phyloP scores from a whole-genome alignment of 2,329 filamentous ascomycete genomes.

The Colletotrichum tofieldiae region DNA sequence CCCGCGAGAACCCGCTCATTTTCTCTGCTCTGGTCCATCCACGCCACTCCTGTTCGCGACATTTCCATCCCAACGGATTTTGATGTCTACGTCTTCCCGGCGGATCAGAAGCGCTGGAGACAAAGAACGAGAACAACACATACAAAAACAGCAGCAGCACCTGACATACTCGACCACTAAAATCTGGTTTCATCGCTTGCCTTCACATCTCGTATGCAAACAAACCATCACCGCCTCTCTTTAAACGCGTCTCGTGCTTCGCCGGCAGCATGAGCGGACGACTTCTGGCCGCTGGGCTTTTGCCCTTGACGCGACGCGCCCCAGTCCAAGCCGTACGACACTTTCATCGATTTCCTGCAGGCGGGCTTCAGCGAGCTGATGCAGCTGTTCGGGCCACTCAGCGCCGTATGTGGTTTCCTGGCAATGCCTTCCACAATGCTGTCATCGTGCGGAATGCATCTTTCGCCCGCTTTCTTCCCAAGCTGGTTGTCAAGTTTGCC shows the following conservation, averaged over 20 bases:
- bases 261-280: constrained; percentile 76
- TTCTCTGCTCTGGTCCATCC: constrained; percentile 5
- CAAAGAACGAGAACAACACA: background rate
- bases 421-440: constrained; percentile 88
- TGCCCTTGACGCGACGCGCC: constrained; percentile 76
- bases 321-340: constrained; percentile 71
- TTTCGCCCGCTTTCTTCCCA: constrained; percentile 81
- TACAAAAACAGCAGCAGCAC: background rate
- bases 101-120: constrained; percentile 20
- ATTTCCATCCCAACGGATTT: constrained; percentile 22
- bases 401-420: constrained; percentile 82
- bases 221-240: constrained; percentile 5
- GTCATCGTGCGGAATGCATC: constrained; percentile 76
- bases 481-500: constrained; percentile 90
- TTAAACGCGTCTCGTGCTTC: constrained; percentile 28
- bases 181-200: background rate
- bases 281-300: constrained; percentile 81
- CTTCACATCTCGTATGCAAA: constrained; percentile 26
- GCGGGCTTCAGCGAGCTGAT: constrained; percentile 79
- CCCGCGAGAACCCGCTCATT: constrained; percentile 27
- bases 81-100: constrained; percentile 17
- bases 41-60: constrained; percentile 31
- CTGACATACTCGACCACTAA: background rate
- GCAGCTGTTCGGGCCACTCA: constrained; percentile 73
- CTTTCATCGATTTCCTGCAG: constrained; percentile 77